phyloP scores from a whole-genome alignment of 495 filamentous ascomycete species.

The Penicillium cinerascens region DNA sequence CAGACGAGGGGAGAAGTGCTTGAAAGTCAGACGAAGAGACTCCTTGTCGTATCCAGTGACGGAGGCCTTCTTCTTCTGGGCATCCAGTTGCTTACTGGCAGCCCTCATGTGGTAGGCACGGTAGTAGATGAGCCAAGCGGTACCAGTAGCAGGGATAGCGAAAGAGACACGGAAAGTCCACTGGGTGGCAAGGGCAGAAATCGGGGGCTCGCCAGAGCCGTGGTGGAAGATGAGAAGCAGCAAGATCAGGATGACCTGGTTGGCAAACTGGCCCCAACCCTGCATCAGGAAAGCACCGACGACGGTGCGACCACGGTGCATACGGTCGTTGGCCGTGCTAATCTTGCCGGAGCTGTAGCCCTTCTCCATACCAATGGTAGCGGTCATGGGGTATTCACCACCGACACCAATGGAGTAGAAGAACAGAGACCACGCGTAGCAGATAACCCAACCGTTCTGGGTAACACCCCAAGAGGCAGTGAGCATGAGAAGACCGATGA shows the following conservation, averaged over 20 bases:
- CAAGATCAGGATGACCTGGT: conserved; percentile 79
- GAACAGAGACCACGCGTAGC: conserved; percentile 85
- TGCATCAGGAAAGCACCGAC: conserved; percentile 93
- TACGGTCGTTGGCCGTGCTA: conserved; percentile 79
- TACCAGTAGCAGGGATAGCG: conserved; percentile 77
- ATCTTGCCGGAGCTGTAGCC: conserved; percentile 75
- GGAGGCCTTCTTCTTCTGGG: conserved; percentile 73
- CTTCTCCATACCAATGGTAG: conserved; percentile 88
- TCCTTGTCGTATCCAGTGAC: conserved; percentile 81
- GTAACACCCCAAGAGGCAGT: conserved; percentile 78
- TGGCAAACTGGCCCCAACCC: conserved; percentile 88
- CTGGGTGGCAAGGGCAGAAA: conserved; percentile 63
- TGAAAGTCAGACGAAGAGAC: conserved; percentile 68
- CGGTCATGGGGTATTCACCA: conserved; percentile 92
- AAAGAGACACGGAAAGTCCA: conserved; percentile 84
- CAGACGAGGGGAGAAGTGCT: conserved; percentile 73
- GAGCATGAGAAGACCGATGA: conserved; percentile 79
- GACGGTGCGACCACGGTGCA: conserved; percentile 87
- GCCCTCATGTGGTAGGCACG: conserved; percentile 81
- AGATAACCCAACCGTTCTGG: conserved; percentile 85
- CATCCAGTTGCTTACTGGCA: conserved; percentile 64
- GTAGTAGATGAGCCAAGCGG: conserved; percentile 88
- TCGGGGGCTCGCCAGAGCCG: conserved; percentile 63
- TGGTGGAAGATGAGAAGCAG: conserved; percentile 76
- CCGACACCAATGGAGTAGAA: conserved; percentile 88